Evolutionary conservation across 192 early-diverging fungal species (phyloP), one percentile per base, ranked within the genome.

Genomic region (Podila clonocystis): DNA sequence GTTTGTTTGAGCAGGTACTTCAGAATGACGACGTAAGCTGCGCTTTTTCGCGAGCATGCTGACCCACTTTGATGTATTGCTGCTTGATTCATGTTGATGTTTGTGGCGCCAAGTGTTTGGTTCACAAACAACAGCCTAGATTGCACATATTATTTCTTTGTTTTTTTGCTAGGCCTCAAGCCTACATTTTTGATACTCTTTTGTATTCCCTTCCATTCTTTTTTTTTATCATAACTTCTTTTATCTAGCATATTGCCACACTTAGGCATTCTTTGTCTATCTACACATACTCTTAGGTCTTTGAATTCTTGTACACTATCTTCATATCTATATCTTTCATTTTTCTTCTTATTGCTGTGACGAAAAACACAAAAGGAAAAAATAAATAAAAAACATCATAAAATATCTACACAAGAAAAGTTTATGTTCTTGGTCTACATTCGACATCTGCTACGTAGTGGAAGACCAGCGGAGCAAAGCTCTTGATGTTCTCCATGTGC

Each of bases 381-480:
- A 36, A 33, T 31, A 31, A 45, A 45, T 45, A 45, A 45, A 45
- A 45, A 45, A 45, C 15, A 45, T 45, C 15, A 17, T 15, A 45
- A 17, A 45, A 45, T 15, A 45, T 58, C n/a, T 67, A 33, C 9
- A 20, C 30, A 34, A 34, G 29, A 12, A 19, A 31, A 24, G 28
- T 20, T 31, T 15, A 34, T 7, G 41, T 20, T 11, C 50, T 50
- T 48, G 75, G 82, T 24, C 70, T 60, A 38, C 82, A 83, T 41
- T 78, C 75, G 12, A 83, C 63, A 68, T 83, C 82, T 28, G 68
- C 22, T 15, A 83, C 82, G 52, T 83, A 83, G 38, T 83, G 82
- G 19, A 74, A 78, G 9, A 83, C 75, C 55, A 71, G 48, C 0
- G 82, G 82, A 20, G 82, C 82, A 79, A 74, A 83, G 30, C 82